A percentile compares a stretch with the other conserved stretches of the same genome.
Conservation (phyloP, 2,329 filamentous ascomycete genomes). For the Xylariomycetidae sp. region DNA sequence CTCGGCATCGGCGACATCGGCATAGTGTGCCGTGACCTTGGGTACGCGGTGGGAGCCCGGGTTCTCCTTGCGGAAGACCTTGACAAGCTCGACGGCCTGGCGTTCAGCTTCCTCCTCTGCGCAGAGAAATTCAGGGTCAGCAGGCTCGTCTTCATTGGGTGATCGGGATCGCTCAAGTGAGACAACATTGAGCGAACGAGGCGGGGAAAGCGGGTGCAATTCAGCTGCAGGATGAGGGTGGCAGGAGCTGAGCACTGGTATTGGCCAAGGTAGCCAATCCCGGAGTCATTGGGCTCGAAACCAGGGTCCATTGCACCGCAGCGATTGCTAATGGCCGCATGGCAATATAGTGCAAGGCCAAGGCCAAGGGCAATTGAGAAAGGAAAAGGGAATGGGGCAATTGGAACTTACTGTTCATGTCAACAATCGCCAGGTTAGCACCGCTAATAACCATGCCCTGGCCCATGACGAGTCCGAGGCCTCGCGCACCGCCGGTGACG, state of each 20-base stretch:
- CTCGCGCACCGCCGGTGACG: constrained; percentile 85
- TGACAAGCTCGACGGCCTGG: constrained; percentile 67
- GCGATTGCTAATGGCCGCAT: no score
- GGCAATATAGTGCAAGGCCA: not conserved
- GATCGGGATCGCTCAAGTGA: not conserved
- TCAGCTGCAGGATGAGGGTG: no score
- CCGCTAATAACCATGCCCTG: constrained; percentile 86
- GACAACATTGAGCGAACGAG: no score
- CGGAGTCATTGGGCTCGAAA: no score
- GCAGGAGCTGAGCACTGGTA: no score
- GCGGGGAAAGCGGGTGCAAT: no score
- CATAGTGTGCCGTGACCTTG: constrained; percentile 82
- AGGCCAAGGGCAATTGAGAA: not conserved
- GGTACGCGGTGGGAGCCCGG: constrained; percentile 67
- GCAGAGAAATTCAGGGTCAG: constrained; percentile 10
- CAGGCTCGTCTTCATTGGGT: constrained; percentile 1
- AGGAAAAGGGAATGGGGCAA: not conserved
- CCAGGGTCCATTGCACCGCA: no score
- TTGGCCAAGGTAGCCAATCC: no score
- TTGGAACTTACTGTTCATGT: constrained; percentile 71
- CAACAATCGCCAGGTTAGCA: constrained; percentile 84
- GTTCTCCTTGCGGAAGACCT: constrained; percentile 73
- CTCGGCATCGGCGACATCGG: constrained; percentile 74
- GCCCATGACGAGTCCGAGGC: constrained; percentile 85
- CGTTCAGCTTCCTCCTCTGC: constrained; percentile 76